Conservation (phyloP, 1,284 basidiomycete genomes). For the Ganoderma multipileum region DNA sequence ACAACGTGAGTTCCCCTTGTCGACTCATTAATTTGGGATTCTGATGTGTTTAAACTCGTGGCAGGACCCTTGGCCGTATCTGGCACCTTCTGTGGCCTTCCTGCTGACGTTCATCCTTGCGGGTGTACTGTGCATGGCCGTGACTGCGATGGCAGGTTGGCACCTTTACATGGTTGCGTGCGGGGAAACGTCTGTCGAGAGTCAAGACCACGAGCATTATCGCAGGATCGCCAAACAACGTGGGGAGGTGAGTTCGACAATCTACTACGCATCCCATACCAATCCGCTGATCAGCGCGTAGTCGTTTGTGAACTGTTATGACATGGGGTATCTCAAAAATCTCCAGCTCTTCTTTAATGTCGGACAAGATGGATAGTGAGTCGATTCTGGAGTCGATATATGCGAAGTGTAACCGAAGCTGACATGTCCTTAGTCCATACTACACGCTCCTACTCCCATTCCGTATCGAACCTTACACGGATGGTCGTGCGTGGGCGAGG, state of each 20-base stretch:
- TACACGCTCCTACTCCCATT: conserved; percentile 86
- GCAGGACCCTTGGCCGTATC: conserved; percentile 64
- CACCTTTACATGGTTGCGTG: conserved; percentile 78
- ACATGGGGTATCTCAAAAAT: conserved; percentile 84
- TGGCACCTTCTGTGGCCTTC: conserved; percentile 74
- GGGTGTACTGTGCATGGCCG: conserved; percentile 77
- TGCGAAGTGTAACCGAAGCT: not conserved
- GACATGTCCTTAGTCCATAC: conserved; percentile 56
- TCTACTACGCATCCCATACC: conserved; percentile 10
- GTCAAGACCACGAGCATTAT: conserved; percentile 88
- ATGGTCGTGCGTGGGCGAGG: conserved; percentile 87
- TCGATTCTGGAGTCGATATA: conserved; percentile 25
- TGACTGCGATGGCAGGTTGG: conserved; percentile 82
- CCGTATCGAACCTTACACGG: conserved; percentile 81
- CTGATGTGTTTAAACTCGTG: not conserved
- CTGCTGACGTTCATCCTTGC: conserved; percentile 83
- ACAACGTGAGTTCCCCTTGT: conserved; percentile 26
- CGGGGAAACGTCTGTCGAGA: conserved; percentile 94
- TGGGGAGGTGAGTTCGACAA: conserved; percentile 61
- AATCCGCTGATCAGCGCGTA: conserved; percentile 34
- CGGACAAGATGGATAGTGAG: conserved; percentile 82
- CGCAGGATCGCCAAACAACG: conserved; percentile 71
- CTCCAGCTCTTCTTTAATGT: conserved; percentile 90
- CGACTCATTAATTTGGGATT: conserved; percentile 13
- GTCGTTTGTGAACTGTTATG: conserved; percentile 91